These are phyloP conservation scores for Piloderma croceum DNA, from an alignment of 768 basidiomycete genomes.

Conservation along the genomic window DNA sequence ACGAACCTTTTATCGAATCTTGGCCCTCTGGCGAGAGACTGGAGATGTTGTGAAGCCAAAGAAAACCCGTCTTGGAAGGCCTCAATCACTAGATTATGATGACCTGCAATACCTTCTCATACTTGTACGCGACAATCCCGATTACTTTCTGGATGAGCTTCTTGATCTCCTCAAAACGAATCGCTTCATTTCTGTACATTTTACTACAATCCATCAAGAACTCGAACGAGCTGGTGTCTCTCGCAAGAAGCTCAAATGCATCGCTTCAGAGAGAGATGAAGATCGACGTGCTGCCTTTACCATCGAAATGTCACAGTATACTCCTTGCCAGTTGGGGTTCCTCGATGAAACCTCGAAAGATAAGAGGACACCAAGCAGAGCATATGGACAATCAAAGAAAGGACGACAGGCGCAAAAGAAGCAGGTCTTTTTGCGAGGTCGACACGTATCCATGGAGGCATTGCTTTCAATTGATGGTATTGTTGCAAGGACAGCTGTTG, in stretches of 20 bases:
- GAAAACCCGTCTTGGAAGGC: too few relatives aligned
- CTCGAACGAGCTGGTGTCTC: slow-evolving; percentile 23
- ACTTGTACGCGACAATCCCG: slow-evolving; percentile 20
- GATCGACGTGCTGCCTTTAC: slow-evolving; percentile 21
- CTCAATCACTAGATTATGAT: too few relatives aligned
- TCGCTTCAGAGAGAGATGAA: slow-evolving; percentile 28
- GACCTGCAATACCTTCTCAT: slow-evolving; percentile 22
- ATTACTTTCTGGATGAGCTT: too few relatives aligned
- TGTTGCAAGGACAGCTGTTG: slow-evolving; percentile 19
- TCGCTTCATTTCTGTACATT: too few relatives aligned
- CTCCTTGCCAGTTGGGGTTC: slow-evolving; percentile 29
- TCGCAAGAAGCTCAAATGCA: slow-evolving; percentile 25
- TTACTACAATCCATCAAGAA: slow-evolving; percentile 26
- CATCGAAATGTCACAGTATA: slow-evolving; percentile 22
- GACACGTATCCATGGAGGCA: slow-evolving; percentile 19
- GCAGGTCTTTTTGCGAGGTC: slow-evolving; percentile 25
- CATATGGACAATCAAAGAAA: slow-evolving; percentile 17
- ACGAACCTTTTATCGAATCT: slow-evolving; percentile 19
- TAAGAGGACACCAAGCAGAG: slow-evolving; percentile 17
- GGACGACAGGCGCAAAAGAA: slow-evolving; percentile 19
- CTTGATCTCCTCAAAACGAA: slow-evolving; percentile 25
- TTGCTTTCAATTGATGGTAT: slow-evolving; percentile 29
- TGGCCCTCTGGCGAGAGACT: slow-evolving; percentile 21
- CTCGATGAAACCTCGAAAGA: slow-evolving; percentile 31
- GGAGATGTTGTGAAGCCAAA: slow-evolving; percentile 28